A percentile compares a stretch with the other conserved stretches of the same genome.
Conservation (phyloP, 2,329 filamentous ascomycete species). For the Orbilia quercus region DNA sequence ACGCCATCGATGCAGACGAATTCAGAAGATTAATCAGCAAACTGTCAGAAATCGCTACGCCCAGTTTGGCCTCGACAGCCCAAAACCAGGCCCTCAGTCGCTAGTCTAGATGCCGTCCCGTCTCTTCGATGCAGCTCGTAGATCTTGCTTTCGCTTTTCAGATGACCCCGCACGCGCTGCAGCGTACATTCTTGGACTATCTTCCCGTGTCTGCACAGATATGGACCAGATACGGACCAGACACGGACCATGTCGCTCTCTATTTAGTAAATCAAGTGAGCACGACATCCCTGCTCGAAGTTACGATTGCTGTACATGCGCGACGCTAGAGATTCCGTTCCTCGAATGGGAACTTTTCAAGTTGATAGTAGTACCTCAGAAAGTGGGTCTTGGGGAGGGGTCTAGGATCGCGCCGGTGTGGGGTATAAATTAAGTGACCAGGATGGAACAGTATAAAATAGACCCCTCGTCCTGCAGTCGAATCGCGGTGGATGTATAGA, state of each 20-base stretch:
- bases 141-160: slow-evolving; percentile 19
- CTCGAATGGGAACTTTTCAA: too few relatives aligned
- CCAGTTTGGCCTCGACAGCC: background rate
- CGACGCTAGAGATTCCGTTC: slow-evolving; percentile 11
- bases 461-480: too few relatives aligned
- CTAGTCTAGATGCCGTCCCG: slow-evolving; percentile 10
- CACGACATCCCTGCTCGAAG: slow-evolving; percentile 50
- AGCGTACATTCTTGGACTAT: background rate
- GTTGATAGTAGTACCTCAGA: too few relatives aligned
- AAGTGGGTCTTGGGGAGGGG: background rate
- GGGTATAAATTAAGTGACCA: background rate
- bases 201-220: background rate
- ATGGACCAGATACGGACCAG: too few relatives aligned
- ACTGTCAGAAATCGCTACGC: background rate
- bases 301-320: slow-evolving; percentile 25
- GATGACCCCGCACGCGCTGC: slow-evolving; percentile 30
- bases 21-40: slow-evolving; percentile 30
- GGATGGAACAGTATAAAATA: too few relatives aligned
- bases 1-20: slow-evolving; percentile 39
- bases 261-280: slow-evolving; percentile 11
- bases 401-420: background rate
- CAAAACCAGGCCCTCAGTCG: background rate
- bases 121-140: slow-evolving; percentile 21
- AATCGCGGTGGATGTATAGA: too few relatives aligned
- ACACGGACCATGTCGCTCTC: too few relatives aligned